Conservation (phyloP, 768 basidiomycete genomes). For the Leccinum arenicola region DNA sequence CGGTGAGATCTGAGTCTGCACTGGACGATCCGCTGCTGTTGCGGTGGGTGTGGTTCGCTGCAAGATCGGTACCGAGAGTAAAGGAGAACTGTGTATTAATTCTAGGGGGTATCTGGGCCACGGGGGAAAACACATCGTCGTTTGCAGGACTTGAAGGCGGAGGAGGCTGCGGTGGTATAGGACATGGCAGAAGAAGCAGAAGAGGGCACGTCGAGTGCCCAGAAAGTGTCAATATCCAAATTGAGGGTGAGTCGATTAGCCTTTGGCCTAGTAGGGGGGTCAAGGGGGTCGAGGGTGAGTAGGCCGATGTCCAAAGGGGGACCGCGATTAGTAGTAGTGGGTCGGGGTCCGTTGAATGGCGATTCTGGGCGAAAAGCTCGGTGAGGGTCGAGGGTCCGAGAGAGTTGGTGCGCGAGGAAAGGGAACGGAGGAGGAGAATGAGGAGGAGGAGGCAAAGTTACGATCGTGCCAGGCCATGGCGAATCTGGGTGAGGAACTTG, state of each 20-base stretch:
- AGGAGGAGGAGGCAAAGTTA: not conserved
- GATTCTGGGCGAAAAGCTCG: slow-evolving; percentile 4
- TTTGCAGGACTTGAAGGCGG: slow-evolving; percentile 10
- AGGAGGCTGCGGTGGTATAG: slow-evolving; percentile 17
- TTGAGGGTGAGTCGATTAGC: slow-evolving; percentile 21
- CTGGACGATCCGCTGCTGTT: slow-evolving; percentile 14
- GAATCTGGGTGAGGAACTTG: not conserved
- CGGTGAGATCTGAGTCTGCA: slow-evolving; percentile 23
- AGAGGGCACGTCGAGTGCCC: slow-evolving; percentile 13
- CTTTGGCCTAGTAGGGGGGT: slow-evolving; percentile 6
- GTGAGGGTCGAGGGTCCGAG: slow-evolving; percentile 6
- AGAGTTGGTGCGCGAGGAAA: slow-evolving; percentile 14
- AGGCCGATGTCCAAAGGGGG: slow-evolving; percentile 14
- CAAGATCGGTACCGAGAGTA: slow-evolving; percentile 11
- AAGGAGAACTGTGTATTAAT: slow-evolving; percentile 3
- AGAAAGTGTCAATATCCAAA: slow-evolving; percentile 20
- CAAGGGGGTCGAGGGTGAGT: slow-evolving; percentile 6
- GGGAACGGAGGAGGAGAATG: slow-evolving; percentile 13
- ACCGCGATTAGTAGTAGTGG: not conserved
- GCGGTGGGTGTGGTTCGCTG: not conserved
- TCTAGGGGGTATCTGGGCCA: slow-evolving; percentile 4
- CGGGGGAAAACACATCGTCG: slow-evolving; percentile 12
- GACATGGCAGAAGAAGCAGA: slow-evolving; percentile 24
- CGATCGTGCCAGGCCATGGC: not conserved
- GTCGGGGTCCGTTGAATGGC: slow-evolving; percentile 20